phyloP scores from a whole-genome alignment of 2,329 filamentous ascomycete genomes.

The Colletotrichum sp. region DNA sequence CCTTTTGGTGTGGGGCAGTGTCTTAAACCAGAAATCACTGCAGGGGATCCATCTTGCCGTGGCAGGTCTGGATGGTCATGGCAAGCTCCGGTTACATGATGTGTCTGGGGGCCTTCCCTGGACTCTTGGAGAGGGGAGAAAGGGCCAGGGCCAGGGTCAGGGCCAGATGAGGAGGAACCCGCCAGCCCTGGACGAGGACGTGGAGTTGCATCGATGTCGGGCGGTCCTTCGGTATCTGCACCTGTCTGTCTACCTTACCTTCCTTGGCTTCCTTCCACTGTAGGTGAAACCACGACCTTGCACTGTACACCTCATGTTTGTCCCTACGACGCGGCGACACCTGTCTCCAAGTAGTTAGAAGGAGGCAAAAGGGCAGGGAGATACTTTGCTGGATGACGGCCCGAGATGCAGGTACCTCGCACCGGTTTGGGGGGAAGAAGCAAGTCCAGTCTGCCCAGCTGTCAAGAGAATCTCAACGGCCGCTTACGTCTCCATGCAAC shows the following conservation, averaged over 20 bases:
- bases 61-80: neutral
- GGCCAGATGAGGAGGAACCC: neutral
- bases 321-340: neutral
- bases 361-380: neutral
- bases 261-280: neutral
- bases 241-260: neutral
- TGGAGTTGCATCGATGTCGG: neutral
- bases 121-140: neutral
- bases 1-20: neutral
- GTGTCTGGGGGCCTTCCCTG: neutral
- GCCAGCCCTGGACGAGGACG: neutral
- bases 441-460: neutral
- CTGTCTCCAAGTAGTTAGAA: neutral
- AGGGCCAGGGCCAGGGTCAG: neutral
- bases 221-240: neutral
- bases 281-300: neutral
- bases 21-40: neutral
- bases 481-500: neutral
- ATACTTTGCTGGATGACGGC: neutral
- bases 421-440: neutral
- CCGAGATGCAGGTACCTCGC: slow-evolving; percentile 1
- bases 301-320: neutral
- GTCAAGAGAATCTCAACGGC: neutral
- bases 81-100: neutral
- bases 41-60: neutral